Base-by-base conservation (phyloP, 2,329 filamentous ascomycete species). In the Mariannaea sp. region DNA sequence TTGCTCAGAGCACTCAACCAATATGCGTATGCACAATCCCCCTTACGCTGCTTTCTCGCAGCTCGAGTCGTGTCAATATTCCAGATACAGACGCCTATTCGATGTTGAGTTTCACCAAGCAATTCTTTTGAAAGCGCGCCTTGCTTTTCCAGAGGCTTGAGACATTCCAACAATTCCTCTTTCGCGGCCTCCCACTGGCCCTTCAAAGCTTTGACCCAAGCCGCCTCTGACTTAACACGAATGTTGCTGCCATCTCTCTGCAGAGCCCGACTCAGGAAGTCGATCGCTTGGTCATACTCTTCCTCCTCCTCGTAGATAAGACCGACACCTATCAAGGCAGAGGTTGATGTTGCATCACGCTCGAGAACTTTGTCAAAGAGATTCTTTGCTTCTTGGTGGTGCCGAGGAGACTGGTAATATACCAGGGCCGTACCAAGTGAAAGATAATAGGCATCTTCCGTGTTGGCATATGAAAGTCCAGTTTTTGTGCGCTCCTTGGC, bases 271-370 rank as follows among this genome's bases (percentile, higher is more conserved):
- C 81, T 81, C 10, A 99, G 75, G 65, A 96, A 97, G 22, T 88
- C 82, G 32, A 92, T 85, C 0, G 95, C 94, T 65, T 90, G 81
- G 40, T 83, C 79, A 65, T 90, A 97, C 58, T 97, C 89, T 65
- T 96, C 88, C 60, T 96, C 92, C 64, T 97, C 94, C 71, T 97
- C 92, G 40, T 92, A 87, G 33, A 99, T 93, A 19, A 97, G 74
- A 1, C 94, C 95, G 27, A 97, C 85, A 1, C 94, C 94, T 39
- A 97, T 89, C 56, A 99, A 77, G 2, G 92, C 92, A 24, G 85
- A 76, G 1, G 92, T 95, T 1, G 89, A 92, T 3, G 83, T 84
- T 2, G 86, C 81, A 51, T 95, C 91, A 20, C 88, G 83, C 41
- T 83, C 77, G 1, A 99, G 79, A 5, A 97, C 89, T 24, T 82